phyloP scores from a whole-genome alignment of 306 rosid genomes.

The Hippophae tibetana region DNA sequence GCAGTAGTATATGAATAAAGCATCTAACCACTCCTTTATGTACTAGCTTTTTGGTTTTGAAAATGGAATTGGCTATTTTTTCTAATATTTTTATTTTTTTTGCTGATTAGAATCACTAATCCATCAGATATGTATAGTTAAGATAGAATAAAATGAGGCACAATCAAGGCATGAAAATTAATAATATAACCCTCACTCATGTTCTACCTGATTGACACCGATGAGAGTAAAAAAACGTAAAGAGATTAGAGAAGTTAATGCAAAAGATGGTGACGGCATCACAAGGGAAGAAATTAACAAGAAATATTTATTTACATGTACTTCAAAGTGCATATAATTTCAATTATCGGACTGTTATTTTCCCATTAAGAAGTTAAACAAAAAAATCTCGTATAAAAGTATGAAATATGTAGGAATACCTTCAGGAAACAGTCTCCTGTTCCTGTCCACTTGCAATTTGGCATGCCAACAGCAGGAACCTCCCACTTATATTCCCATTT shows the following conservation, averaged over 20 bases:
- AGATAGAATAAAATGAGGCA: no score
- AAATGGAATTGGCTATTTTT: no score
- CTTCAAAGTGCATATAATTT: neutral
- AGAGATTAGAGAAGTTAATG: neutral
- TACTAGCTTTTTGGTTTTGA: no score
- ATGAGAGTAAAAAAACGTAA: neutral
- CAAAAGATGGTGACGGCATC: neutral
- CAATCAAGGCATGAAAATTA: no score
- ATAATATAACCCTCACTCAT: no score
- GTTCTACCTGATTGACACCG: no score
- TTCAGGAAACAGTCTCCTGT: constrained; percentile 60
- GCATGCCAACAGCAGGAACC: constrained; percentile 56
- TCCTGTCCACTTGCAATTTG: constrained; percentile 80
- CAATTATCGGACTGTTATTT: no score
- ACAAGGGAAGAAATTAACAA: neutral
- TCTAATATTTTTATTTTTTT: no score
- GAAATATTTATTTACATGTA: neutral
- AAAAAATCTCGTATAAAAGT: neutral
- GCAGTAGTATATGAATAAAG: no score
- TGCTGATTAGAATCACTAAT: no score
- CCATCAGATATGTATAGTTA: no score
- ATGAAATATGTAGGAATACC: constrained; percentile 33
- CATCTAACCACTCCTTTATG: no score
- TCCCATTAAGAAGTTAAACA: neutral
- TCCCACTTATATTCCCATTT: constrained; percentile 61